Evolutionary conservation across 768 basidiomycete species (phyloP).

Genomic region (Pseudohyphozyma bogoriensis): DNA sequence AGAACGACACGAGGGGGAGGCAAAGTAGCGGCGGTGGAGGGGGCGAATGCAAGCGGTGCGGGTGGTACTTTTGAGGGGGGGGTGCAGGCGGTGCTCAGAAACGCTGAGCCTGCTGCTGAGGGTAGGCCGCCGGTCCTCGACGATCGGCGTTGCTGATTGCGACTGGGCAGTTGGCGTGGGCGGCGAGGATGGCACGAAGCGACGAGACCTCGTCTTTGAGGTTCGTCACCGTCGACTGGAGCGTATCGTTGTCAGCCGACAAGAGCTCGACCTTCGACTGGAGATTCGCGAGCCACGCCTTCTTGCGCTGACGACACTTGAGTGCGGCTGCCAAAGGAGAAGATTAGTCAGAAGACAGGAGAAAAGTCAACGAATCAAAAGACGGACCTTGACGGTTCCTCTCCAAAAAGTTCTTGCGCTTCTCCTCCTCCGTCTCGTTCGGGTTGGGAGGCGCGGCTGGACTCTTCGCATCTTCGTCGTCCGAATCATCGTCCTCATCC

Average conservation of each 20-base stretch:
- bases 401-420: slow-evolving; percentile 90
- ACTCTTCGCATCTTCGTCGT: slow-evolving; percentile 9
- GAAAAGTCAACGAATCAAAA: slow-evolving; percentile 7
- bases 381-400: slow-evolving; percentile 85
- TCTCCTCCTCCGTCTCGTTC: slow-evolving; percentile 96
- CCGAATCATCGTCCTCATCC: slow-evolving; percentile 4
- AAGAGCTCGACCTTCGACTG: slow-evolving; percentile 91
- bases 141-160: not conserved
- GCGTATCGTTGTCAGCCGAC: slow-evolving; percentile 85
- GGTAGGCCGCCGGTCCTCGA: not conserved
- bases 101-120: not conserved
- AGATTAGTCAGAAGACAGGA: not conserved
- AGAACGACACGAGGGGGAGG: no score
- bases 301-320: slow-evolving; percentile 98
- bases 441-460: slow-evolving; percentile 40
- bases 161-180: slow-evolving; percentile 41
- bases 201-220: slow-evolving; percentile 87
- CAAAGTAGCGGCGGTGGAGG: no score
- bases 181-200: slow-evolving; percentile 44
- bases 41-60: no score
- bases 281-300: slow-evolving; percentile 86
- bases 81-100: no score
- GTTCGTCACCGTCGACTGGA: slow-evolving; percentile 72
- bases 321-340: slow-evolving; percentile 61
- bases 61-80: no score